A percentile compares a stretch with the other conserved stretches of the same genome.
phyloP scores from a whole-genome alignment of 495 filamentous ascomycete genomes.

The Aspergillus campestris region DNA sequence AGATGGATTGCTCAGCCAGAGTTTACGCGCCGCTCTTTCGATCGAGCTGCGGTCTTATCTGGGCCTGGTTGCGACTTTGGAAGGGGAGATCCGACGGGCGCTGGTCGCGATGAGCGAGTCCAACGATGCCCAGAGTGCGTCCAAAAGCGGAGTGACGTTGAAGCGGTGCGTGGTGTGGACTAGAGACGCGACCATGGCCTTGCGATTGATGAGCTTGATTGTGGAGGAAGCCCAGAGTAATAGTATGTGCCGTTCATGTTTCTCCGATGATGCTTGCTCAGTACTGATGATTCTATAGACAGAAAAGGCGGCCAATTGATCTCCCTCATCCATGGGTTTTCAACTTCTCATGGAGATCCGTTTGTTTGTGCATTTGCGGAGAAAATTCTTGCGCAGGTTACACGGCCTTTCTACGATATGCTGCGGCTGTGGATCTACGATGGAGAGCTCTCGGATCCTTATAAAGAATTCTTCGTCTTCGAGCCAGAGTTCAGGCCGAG shows the following conservation, averaged over 20 bases:
- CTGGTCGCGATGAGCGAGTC: constrained; percentile 57
- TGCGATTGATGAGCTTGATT: constrained; percentile 89
- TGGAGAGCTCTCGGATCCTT: constrained; percentile 93
- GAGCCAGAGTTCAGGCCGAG: constrained; percentile 51
- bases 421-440: constrained; percentile 97
- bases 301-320: constrained; percentile 92
- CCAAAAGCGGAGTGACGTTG: constrained; percentile 87
- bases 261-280: neutral
- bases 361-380: constrained; percentile 93
- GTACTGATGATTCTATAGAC: constrained; percentile 31
- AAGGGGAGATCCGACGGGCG: constrained; percentile 85
- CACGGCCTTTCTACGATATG: constrained; percentile 96
- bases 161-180: constrained; percentile 98
- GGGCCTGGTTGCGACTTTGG: constrained; percentile 83
- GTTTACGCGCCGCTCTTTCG: constrained; percentile 80
- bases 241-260: constrained; percentile 1
- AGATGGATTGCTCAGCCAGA: constrained; percentile 78
- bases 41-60: constrained; percentile 84
- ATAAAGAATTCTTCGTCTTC: constrained; percentile 89
- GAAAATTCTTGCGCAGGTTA: constrained; percentile 80
- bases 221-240: constrained; percentile 79
- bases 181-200: constrained; percentile 90
- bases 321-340: constrained; percentile 86
- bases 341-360: constrained; percentile 88
- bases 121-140: constrained; percentile 52